Evolutionary conservation across 2,329 filamentous ascomycete species (phyloP), one percentile per base, ranked within the genome.

Genomic region (Penicillium sp.): DNA sequence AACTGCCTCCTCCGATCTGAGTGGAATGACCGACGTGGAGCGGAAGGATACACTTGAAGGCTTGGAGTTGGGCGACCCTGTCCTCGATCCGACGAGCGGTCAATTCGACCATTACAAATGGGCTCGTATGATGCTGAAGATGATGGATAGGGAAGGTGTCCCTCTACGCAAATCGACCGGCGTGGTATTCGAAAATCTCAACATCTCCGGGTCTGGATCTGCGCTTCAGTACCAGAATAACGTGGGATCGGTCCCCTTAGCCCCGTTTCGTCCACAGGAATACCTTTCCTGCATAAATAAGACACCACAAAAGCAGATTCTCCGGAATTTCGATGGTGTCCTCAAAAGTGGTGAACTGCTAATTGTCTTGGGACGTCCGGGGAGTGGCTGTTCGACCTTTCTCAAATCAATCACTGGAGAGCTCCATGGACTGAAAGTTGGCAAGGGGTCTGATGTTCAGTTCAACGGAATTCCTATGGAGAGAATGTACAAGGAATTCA

Each of bases 351-450:
- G 83, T 1, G 83, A 78, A 54, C 62, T 78, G 59, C 62, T 77
- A 11, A 71, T 77, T 48, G 76, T 78, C 7, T 65, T 78, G 6
- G 75, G 76, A 23, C 69, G 74, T 19, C 75, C 76, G 8, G 75
- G 76, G 5, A 72, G 70, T 57, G 77, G 77, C 47, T 96, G 92
- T 75, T 91, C 89, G 14, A 96, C 92, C 1, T 87, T 96, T 62
- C 80, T 96, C 58, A 96, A 96, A 80, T 90, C 90, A 0, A 83
- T 96, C 57, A 85, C 90, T 13, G 92, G 92, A 57, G 90, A 96
- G 74, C 88, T 89, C 27, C 88, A 92, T 66, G 92, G 92, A 26
- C 87, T 96, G 66, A 85, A 84, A 61, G 81, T 95, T 23, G 88
- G 88, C 29, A 78, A 88, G 6, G 77, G 79, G 7, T 88, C 91